Base-by-base conservation (phyloP, 805 yeast genomes). In the Kodamaea sagamina region DNA sequence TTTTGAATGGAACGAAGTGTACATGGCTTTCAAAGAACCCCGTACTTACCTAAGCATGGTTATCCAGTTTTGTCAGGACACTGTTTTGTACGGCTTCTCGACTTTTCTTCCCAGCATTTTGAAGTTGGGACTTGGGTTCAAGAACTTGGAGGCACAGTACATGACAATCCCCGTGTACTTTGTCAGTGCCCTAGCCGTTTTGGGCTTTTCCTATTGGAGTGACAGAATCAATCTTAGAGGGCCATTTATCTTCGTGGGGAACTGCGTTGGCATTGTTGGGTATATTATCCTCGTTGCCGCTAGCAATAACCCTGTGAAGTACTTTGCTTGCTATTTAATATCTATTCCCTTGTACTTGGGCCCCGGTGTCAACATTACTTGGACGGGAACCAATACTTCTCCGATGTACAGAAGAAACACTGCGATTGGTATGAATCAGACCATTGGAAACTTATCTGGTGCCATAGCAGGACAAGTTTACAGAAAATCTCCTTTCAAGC, bases 61-160 rank as follows among this genome's bases (percentile, higher is more conserved):
- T n/a, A 68, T 68, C 47, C 77, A 73, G 50, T 73, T 75, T 51
- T 71, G 77, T 54, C 68, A 58, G 37, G 75, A 72, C 50, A 48
- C 63, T 10, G 57, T 67, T 6, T 52, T 71, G 25, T 75, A 71
- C 49, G 78, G 78, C 8, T 68, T 64, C 42, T 55, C 67, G 1
- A 67, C 71, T 1, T 72, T 71, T 43, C 53, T 70, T 37, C 75
- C 77, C 7, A 57, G 67, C 3, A 69, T 71, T 37, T 53, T 72
- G 43, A 57, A 61, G 29, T 36, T 47, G 18, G 63, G 58, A 11
- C 47, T 67, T 18, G 68, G 68, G 1, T 66, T 51, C 44, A 50
- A 47, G 4, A 32, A 38, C 25, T 41, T 26, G 47, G 48, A 61
- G 45, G 65, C 74, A 9, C 75, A 72, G 50, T 67, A 62, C 41